Base-by-base conservation (phyloP, 2,329 filamentous ascomycete species). In the Fusarium sp. region DNA sequence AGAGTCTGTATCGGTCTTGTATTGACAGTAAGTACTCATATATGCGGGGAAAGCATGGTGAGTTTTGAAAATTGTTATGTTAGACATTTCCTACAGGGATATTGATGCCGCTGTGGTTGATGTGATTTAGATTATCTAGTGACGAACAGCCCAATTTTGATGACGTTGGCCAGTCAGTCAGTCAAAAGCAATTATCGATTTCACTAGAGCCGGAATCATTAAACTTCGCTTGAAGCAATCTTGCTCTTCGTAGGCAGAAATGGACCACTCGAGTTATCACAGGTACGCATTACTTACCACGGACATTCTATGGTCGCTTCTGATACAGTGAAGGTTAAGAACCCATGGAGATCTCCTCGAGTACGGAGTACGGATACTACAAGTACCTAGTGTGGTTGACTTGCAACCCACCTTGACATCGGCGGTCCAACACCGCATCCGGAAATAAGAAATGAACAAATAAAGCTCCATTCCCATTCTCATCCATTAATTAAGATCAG, bases 1-100 rank as follows among this genome's bases (percentile, higher is more conserved):
- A 35, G 40, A 40, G 43, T 72, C 66, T 1, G 64, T 73, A 36
- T 72, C 71, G 17, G 49, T 46, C 53, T 73, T 73, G 46, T 69
- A 70, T 17, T 70, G 52, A 7, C 62, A 42, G 25, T 64, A 72
- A 11, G 62, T 57, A 20, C 54, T 63, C 17, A 33, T 18, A 21
- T 47, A 47, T 6, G 27, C 4, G 50, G 49, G 1, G 50, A 46
- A 3, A 39, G 39, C n/a, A 47, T 47, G 31, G 6, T 13, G 1
- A 0, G 5, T 23, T 4, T 31, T 31, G 25, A n/a, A n/a, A n/a
- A n/a, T n/a, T n/a, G n/a, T n/a, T n/a, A n/a, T n/a, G n/a, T 31
- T 31, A 14, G 13, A 31, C 8, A 5, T 18, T 25, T 25, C 8
- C 20, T 9, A 15, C 4, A 5, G 1, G 1, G 11, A 8, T 33